Conservation (phyloP, 2,329 filamentous ascomycete genomes). For the Trichoderma atroviride region DNA sequence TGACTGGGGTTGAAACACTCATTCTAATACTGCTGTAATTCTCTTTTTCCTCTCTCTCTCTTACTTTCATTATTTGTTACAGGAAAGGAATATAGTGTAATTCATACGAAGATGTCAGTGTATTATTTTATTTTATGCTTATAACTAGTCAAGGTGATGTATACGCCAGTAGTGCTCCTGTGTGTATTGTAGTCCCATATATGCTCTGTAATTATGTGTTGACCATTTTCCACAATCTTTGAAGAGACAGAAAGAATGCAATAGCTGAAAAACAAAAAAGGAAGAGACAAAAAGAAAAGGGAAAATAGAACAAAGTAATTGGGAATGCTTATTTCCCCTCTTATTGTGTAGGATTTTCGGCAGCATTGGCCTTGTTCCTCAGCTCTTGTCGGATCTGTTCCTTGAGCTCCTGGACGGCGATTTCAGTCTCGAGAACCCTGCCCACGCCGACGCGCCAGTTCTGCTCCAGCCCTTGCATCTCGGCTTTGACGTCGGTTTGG, state of each 20-base stretch:
- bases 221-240: not conserved
- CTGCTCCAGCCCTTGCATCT: conserved; percentile 74
- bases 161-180: not conserved
- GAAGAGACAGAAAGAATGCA: not conserved
- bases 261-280: not conserved
- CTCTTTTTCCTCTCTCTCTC: not conserved
- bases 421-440: conserved; percentile 80
- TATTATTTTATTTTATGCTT: not conserved
- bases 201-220: not conserved
- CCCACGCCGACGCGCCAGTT: conserved; percentile 80
- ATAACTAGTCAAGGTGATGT: not conserved
- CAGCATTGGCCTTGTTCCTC: conserved; percentile 38
- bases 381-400: conserved; percentile 67
- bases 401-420: conserved; percentile 75
- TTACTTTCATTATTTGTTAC: conserved; percentile 17
- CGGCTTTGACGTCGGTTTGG: conserved; percentile 72
- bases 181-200: not conserved
- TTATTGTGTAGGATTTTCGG: not conserved
- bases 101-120: conserved; percentile 8
- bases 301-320: not conserved
- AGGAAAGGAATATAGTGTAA: conserved; percentile 17
- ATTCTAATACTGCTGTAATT: conserved; percentile 18
- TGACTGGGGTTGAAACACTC: not conserved
- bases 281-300: not conserved
- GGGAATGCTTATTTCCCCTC: too few relatives aligned